Base-by-base conservation (phyloP, 495 filamentous ascomycete species). In the Chaetomium fimeti region DNA sequence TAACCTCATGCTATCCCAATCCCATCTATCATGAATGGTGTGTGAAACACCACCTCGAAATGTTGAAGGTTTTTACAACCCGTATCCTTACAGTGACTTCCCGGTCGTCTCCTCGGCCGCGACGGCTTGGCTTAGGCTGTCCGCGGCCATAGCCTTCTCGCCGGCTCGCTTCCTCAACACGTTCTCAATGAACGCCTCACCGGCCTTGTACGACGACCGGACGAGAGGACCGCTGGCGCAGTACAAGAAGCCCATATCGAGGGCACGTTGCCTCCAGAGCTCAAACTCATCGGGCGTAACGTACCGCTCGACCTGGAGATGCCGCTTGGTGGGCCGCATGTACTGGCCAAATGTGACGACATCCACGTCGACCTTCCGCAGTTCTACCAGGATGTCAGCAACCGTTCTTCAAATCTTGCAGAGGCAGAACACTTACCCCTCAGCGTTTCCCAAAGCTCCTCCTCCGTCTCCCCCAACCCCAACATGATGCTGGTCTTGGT, bases 401-500 rank as follows among this genome's bases (percentile, higher is more conserved):
- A 36, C 49, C 52, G 0, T 9, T 36, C 22, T 16, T 20, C 25
- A 25, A 43, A 1, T 27, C 20, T 11, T 18, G 15, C 2, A 36
- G n/a, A 0, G 42, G n/a, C 13, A n/a, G 12, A 45, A 54, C 12
- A 65, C 73, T 60, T 76, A 86, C 86, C 85, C 77, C 80, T 84
- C 52, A 98, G 77, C 9, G 93, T 84, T 65, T 89, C 84, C 85
- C 86, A 89, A 9, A 98, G 76, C 77, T 97, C 89, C n/a, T 90
- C 84, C 68, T 97, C 91, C 5, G 87, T 92, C 82, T 98, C 94
- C 0, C 94, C 94, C 27, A 98, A 75, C 18, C 94, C 94, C 1
- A 98, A 83, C 94, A 98, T 98, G 64, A 98, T 87, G 66, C 90
- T 93, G 9, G 95, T 98, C 82, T 98, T 98, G 2, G 94, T 98